Conservation (phyloP, 352 stramenopile genomes). For the Aphanomyces astaci region DNA sequence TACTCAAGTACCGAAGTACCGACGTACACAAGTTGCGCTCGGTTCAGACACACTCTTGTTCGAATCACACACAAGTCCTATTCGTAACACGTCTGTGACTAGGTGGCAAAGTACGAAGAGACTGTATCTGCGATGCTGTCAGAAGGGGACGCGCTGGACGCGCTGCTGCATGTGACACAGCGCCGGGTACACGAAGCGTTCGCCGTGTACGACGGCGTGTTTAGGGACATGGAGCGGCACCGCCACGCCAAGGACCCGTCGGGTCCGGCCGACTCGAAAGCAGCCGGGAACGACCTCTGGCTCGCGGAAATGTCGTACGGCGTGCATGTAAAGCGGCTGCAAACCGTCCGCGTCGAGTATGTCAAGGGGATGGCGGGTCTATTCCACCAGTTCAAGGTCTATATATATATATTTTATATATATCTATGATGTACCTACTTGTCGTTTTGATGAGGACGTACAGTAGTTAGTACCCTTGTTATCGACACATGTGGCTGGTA, state of each 20-base stretch:
- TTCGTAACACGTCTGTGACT: not conserved
- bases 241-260: slow-evolving; percentile 17
- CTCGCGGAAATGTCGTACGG: slow-evolving; percentile 66
- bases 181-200: slow-evolving; percentile 52
- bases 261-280: not conserved
- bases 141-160: slow-evolving; percentile 49
- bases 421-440: too few relatives aligned
- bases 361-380: slow-evolving; percentile 74
- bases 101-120: slow-evolving; percentile 47
- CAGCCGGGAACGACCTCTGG: slow-evolving; percentile 45
- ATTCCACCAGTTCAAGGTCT: slow-evolving; percentile 70
- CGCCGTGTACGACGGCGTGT: slow-evolving; percentile 47
- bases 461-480: too few relatives aligned
- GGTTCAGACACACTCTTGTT: too few relatives aligned
- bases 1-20: too few relatives aligned
- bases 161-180: slow-evolving; percentile 46
- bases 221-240: slow-evolving; percentile 45
- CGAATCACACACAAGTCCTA: too few relatives aligned
- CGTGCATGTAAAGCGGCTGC: slow-evolving; percentile 60
- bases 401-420: too few relatives aligned
- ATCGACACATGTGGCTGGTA: too few relatives aligned
- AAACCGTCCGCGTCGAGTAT: slow-evolving; percentile 57
- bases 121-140: slow-evolving; percentile 39
- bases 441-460: too few relatives aligned
- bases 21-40: too few relatives aligned